Evolutionary conservation across 805 yeast genomes (phyloP), one percentile per base, ranked within the genome.

Genomic region (Brettanomyces custersianus): DNA sequence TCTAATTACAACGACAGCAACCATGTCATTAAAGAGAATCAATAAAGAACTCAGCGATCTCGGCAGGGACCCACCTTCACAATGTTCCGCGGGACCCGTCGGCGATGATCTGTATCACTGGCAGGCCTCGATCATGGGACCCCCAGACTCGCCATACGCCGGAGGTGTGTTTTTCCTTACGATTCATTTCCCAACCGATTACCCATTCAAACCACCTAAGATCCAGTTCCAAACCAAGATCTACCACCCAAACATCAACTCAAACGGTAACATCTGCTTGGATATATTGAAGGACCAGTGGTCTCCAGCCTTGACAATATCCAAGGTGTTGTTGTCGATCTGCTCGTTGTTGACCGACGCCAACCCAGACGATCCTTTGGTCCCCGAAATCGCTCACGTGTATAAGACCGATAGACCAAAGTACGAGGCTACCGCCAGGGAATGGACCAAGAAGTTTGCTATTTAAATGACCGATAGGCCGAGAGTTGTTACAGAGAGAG

Each of bases 81-180:
- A 96, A 31, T 92, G 97, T 66, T 87, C 96, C 18, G 98, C 98
- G 9, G 98, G 98, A 29, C 98, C 98, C 51, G 92, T 86, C 31
- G 96, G 96, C 33, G 97, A 92, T 52, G 98, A 90, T 62, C 69
- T 90, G 57, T 92, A 82, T 68, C 97, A 90, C 70, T 92, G 98
- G 98, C 97, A 92, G 67, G 98, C 97, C 29, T 88, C 97, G 30
- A 92, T 92, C 60, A 86, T 92, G 94, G 98, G 98, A 34, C 98
- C 98, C 35, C 75, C 95, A 48, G 97, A 92, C 65, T 84, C 96
- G 33, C 92, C 80, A 44, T 74, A 74, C 39, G 77, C 79, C 17
- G 64, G 64, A 31, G 98, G 97, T 54, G 96, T 90, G 31, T 92
- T 92, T 64, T 92, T 92, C 72, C 74, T 92, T 44, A 79, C 94